Conservation (phyloP, 2,329 filamentous ascomycete genomes). For the Botrytis pseudocinerea region DNA sequence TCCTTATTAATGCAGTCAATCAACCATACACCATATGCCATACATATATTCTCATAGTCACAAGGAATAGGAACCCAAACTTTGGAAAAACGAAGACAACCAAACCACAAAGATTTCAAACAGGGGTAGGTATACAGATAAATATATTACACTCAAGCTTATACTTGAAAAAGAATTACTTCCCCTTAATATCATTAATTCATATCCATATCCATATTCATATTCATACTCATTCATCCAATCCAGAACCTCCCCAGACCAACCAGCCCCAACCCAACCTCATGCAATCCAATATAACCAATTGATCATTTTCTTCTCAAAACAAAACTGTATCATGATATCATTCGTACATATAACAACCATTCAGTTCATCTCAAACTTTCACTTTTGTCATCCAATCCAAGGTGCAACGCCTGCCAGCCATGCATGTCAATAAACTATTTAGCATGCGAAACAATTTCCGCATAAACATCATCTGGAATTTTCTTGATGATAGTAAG, state of each 20-base stretch:
- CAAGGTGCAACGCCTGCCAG: neutral
- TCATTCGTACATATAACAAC: constrained; percentile 5
- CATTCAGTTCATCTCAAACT: neutral
- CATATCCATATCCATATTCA: neutral
- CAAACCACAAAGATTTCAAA: neutral
- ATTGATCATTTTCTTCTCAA: constrained; percentile 3
- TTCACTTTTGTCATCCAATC: neutral
- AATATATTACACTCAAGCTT: constrained; percentile 3
- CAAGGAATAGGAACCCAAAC: neutral
- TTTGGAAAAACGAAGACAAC: neutral
- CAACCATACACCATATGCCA: no score
- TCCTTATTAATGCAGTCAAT: no score
- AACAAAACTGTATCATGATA: constrained; percentile 3
- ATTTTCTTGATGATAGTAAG: constrained; percentile 87
- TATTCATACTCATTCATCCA: neutral
- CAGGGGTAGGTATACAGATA: neutral
- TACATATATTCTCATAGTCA: neutral
- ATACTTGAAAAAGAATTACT: neutral
- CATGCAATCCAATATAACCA: neutral
- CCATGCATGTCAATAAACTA: constrained; percentile 41
- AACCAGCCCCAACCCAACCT: neutral
- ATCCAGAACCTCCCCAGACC: neutral
- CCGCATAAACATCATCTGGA: constrained; percentile 84
- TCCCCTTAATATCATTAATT: neutral
- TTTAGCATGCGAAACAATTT: constrained; percentile 85